Evolutionary conservation across 331 rosid genomes (phyloP).

Genomic region (Quercus phellos): DNA sequence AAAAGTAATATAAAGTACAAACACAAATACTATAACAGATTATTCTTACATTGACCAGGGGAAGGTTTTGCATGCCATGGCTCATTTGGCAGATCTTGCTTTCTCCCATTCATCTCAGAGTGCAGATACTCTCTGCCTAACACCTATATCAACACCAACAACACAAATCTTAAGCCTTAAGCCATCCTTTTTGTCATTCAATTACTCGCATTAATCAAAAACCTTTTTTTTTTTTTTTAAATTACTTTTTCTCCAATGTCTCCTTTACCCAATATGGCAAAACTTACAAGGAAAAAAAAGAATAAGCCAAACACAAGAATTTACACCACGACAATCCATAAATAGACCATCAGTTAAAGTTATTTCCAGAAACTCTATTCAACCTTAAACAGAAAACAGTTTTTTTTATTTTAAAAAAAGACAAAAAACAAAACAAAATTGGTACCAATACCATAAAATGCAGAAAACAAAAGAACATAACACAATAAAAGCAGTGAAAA

Average conservation of each 20-base stretch:
- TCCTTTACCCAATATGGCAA: not conserved
- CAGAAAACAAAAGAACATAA: too few relatives aligned
- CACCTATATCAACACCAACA: slow-evolving; percentile 34
- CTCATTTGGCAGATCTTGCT: slow-evolving; percentile 20
- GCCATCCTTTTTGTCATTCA: not conserved
- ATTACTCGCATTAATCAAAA: not conserved
- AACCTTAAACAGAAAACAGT: not conserved
- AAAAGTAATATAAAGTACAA: not conserved
- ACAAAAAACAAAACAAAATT: not conserved
- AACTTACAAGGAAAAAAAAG: not conserved
- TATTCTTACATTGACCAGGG: slow-evolving; percentile 30
- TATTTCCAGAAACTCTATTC: not conserved
- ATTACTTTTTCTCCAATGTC: too few relatives aligned
- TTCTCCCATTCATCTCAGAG: slow-evolving; percentile 38
- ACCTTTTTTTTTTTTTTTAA: too few relatives aligned
- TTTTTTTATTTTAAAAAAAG: not conserved
- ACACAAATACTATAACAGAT: not conserved
- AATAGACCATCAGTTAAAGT: not conserved
- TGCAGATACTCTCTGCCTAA: slow-evolving; percentile 61
- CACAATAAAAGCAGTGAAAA: not conserved
- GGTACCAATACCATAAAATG: not conserved
- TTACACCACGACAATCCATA: not conserved
- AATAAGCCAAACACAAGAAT: not conserved
- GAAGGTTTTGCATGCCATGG: slow-evolving; percentile 36
- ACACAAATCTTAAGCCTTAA: slow-evolving; percentile 10